A percentile compares a stretch with the other conserved stretches of the same genome.
Evolutionary conservation across 176 grass and related monocot species (phyloP).

Genomic region (Miscanthus lutarioriparius): DNA sequence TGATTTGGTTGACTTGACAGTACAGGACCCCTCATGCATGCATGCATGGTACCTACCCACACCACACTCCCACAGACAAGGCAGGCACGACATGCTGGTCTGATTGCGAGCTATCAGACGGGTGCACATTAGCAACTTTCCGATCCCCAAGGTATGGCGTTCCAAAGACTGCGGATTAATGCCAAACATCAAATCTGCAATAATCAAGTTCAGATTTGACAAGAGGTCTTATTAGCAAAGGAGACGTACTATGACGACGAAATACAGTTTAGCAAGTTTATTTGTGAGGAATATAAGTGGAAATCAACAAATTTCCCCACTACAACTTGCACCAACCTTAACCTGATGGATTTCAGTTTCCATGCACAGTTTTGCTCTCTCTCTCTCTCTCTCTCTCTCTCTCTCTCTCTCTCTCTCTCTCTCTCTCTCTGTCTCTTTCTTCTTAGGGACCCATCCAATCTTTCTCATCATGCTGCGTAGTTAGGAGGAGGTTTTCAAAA

Average conservation of each 20-base stretch:
- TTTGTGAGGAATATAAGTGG: too few relatives aligned
- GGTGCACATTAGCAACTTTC: neutral
- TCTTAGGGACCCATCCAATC: neutral
- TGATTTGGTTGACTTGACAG: constrained; percentile 6
- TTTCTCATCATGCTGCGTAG: neutral
- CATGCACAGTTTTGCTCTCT: neutral
- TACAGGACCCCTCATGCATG: neutral
- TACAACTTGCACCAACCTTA: neutral
- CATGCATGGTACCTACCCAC: too few relatives aligned
- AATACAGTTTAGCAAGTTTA: neutral
- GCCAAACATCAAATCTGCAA: neutral
- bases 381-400: neutral
- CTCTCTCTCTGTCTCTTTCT: neutral
- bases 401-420: too few relatives aligned
- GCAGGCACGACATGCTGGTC: neutral
- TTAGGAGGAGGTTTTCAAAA: neutral
- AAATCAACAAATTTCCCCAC: neutral
- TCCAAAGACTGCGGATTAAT: too few relatives aligned
- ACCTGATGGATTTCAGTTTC: neutral
- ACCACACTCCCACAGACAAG: neutral
- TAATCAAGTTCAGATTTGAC: neutral
- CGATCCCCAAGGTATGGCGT: too few relatives aligned
- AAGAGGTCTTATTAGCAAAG: too few relatives aligned
- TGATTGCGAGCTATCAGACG: constrained; percentile 20
- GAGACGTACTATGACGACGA: neutral